These are phyloP conservation scores for Pichia ethanolica DNA, from an alignment of 805 yeast species.

Conservation along the genomic window DNA sequence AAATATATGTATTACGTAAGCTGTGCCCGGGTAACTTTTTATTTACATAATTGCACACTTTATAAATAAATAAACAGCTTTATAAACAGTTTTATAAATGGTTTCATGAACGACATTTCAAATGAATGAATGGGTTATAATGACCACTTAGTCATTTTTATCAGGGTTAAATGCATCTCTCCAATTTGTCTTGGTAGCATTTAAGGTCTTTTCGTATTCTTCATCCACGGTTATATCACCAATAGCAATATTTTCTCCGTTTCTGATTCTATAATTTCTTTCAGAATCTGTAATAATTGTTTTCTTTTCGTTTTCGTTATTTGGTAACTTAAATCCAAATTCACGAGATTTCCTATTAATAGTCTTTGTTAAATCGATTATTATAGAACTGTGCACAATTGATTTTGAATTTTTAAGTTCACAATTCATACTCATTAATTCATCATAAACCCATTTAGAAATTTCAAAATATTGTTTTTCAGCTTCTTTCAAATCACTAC, in stretches of 20 bases:
- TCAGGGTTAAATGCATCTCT: background rate
- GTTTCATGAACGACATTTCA: too few relatives aligned
- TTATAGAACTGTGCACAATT: constrained; percentile 9
- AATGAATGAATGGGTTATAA: too few relatives aligned
- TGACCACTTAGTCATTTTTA: too few relatives aligned
- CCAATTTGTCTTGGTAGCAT: background rate
- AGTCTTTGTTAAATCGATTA: constrained; percentile 16
- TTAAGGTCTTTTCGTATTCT: background rate
- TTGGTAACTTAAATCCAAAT: constrained; percentile 7
- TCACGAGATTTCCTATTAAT: constrained; percentile 12
- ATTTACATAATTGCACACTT: too few relatives aligned
- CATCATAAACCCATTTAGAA: constrained; percentile 20
- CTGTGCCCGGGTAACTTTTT: too few relatives aligned
- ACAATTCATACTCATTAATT: constrained; percentile 12
- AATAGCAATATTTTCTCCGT: constrained; percentile 8
- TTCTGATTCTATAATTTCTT: background rate
- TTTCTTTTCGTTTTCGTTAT: background rate
- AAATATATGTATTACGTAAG: background rate
- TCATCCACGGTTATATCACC: constrained; percentile 5
- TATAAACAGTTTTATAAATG: too few relatives aligned
- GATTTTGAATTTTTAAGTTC: background rate
- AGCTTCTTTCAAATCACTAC: constrained; percentile 9
- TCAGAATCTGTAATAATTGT: background rate
- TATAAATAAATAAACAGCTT: too few relatives aligned
- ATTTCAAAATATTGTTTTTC: constrained; percentile 11